phyloP scores from a whole-genome alignment of 257 asterid genomes.

The Nicotiana tomentosiformis region DNA sequence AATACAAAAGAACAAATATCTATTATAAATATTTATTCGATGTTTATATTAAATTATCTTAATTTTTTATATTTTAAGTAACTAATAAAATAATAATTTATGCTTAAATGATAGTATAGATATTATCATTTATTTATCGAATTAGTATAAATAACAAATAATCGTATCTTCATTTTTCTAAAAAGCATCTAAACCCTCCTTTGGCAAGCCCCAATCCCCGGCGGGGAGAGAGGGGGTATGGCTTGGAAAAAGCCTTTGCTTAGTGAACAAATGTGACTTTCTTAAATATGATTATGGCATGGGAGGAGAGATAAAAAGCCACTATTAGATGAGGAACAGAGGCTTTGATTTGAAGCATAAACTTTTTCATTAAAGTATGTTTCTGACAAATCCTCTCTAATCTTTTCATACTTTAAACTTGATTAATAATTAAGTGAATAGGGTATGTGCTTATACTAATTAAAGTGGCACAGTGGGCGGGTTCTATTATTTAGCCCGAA shows the following conservation, averaged over 20 bases:
- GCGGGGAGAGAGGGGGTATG: not conserved
- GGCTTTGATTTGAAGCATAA: slow-evolving; percentile 43
- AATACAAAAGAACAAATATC: not conserved
- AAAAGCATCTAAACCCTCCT: no score
- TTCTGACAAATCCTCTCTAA: slow-evolving; percentile 24
- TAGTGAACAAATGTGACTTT: slow-evolving; percentile 7
- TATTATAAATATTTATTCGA: not conserved
- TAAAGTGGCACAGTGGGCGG: not conserved
- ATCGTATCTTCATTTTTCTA: no score
- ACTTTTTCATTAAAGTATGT: slow-evolving; percentile 30
- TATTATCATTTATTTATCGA: no score
- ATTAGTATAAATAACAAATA: no score
- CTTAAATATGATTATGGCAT: slow-evolving; percentile 18
- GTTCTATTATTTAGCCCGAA: not conserved
- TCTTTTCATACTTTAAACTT: slow-evolving; percentile 23
- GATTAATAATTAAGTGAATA: slow-evolving; percentile 19
- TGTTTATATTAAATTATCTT: not conserved
- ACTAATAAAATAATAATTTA: not conserved
- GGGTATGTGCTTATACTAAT: slow-evolving; percentile 13
- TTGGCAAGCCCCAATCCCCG: not conserved
- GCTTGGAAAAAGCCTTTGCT: not conserved
- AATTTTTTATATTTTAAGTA: not conserved
- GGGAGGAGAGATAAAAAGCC: slow-evolving; percentile 15
- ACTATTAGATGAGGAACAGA: slow-evolving; percentile 22
- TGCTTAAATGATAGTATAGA: not conserved